Evolutionary conservation across 805 yeast genomes (phyloP), one percentile per base, ranked within the genome.

Genomic region (Metschnikowia arizonensis): DNA sequence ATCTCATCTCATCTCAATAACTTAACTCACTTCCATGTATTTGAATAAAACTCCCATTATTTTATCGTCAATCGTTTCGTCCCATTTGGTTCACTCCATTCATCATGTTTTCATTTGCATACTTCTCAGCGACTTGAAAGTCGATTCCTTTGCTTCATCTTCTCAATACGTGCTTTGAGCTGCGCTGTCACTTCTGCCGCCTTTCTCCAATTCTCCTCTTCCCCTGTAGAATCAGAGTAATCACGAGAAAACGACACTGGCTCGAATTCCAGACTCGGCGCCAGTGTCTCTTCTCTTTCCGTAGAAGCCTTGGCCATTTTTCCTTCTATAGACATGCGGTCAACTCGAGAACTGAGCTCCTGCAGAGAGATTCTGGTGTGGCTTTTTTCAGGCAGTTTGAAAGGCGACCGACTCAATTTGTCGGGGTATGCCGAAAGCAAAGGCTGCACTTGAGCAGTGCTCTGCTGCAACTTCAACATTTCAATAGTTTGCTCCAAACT

Each of bases 111-210:
- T 12, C 2, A 12, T 10, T 10, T 26, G 32, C 14, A 26, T 23
- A 40, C 8, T n/a, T n/a, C n/a, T n/a, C n/a, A n/a, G n/a, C 47
- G 33, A 15, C 42, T 47, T 3, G 49, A 33, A 17, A 52, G 49
- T 19, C 55, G 53, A 15, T 72, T 62, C 38, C 83, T 73, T 10
- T 87, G 87, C 59, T 85, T 85, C 96, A 89, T 88, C 63, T 84
- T 83, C 63, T 87, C 95, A 36, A 89, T 89, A 55, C 97, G 70
- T 0, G 89, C 95, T 61, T 84, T 86, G 58, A 89, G 76, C 62
- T 85, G 91, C 3, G 81, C 78, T 0, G 97, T 89, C 10, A 88
- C 95, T 55, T 86, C 95, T 0, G 93, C 90, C 0, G 97, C 96
- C 40, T 91, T 77, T 53, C 77, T 79, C 97, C 97, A 89, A 54